Evolutionary conservation across 352 stramenopile species (phyloP), one percentile per base, ranked within the genome.

Genomic region (Nothophytophthora sp.): DNA sequence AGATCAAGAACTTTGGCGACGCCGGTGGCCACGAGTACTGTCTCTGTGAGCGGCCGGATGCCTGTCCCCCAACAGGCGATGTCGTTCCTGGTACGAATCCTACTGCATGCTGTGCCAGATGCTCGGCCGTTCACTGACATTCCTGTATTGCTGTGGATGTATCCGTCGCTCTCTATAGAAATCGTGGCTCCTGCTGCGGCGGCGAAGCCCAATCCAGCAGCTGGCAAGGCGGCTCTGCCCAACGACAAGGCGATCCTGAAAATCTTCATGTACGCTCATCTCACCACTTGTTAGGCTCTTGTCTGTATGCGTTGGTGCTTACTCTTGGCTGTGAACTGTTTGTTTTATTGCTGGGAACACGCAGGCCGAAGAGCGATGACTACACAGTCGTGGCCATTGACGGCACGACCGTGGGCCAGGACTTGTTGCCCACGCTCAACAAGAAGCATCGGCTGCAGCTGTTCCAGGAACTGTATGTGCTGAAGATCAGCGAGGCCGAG

Each of bases 1-100:
- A 92, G 59, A 96, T 96, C 50, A 96, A 96, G 60, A 94, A 94
- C 62, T 94, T 96, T 70, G 86, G 86, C n/a, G 85, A 95, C 48
- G 83, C 83, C 25, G 85, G 83, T 0, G 83, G 82, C 4, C 86
- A 96, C 37, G 84, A 94, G 42, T 96, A 92, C 48, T 96, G 86
- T 49, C 60, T 96, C 24, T 96, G 86, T 51, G 86, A 96, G 25
- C 77, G 86, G 16, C 83, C 86, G 1, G 86, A 96, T 48, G 84
- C 81, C 1, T 96, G 86, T 47, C 86, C 86, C 11, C 86, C 86
- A 12, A 78, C 72, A 2, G 73, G 76, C 10, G 81, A 92, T 36
- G 59, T 70, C 12, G 22, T 61, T 29, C 44, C 63, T 50, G 75
- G 73, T 86, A 71, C 13, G 40, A 28, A 38, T 13, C 10, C n/a